phyloP scores from a whole-genome alignment of 2,329 filamentous ascomycete species.

The Clarireedia hainanense region DNA sequence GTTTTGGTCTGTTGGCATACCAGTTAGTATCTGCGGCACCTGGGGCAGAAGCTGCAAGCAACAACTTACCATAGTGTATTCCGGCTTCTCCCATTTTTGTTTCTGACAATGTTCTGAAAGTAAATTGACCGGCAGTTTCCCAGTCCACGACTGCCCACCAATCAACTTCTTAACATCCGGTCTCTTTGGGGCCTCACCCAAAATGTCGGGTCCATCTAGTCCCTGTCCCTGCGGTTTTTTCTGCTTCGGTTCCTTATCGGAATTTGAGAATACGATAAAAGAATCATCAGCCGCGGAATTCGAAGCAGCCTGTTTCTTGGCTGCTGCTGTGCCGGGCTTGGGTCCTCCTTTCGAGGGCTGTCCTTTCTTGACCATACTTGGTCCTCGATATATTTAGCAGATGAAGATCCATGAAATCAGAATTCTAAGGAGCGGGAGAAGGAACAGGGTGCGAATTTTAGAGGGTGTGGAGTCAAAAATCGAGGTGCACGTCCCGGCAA shows the following conservation, averaged over 20 bases:
- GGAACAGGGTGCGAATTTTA: not conserved
- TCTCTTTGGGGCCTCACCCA: conserved; percentile 31
- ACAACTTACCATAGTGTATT: conserved; percentile 67
- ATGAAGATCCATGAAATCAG: conserved; percentile 9
- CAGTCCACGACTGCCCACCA: conserved; percentile 92
- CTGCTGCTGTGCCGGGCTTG: conserved; percentile 24
- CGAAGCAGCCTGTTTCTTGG: conserved; percentile 24
- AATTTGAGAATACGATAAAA: conserved; percentile 50
- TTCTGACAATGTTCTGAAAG: conserved; percentile 93
- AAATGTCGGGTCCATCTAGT: conserved; percentile 21
- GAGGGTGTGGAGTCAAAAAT: not conserved
- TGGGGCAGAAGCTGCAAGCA: no score
- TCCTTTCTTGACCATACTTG: conserved; percentile 30
- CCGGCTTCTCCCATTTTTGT: conserved; percentile 89
- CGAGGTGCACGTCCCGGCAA: not conserved
- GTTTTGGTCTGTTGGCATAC: conserved; percentile 47
- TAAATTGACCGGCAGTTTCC: conserved; percentile 89
- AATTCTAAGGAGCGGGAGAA: not conserved
- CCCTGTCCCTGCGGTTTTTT: conserved; percentile 20
- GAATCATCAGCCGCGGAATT: conserved; percentile 37
- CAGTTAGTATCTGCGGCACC: not conserved
- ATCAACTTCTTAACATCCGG: conserved; percentile 73
- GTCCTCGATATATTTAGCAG: conserved; percentile 9
- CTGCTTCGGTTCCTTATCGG: conserved; percentile 41
- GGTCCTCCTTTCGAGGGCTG: conserved; percentile 27